phyloP scores from a whole-genome alignment of 1,139 yeast genomes.

The Zygotorulaspora mrakii region DNA sequence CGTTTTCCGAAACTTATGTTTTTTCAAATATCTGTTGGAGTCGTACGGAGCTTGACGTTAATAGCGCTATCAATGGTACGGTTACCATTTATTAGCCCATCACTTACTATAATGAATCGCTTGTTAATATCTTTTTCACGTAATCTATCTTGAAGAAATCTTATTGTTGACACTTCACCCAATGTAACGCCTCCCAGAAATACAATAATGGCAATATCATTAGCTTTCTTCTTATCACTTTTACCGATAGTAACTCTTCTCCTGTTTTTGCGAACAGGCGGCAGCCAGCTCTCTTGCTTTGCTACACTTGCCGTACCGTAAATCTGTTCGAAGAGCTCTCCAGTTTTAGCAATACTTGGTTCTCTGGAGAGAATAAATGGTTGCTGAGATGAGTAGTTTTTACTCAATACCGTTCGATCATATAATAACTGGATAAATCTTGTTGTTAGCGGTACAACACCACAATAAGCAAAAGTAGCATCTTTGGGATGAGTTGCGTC shows the following conservation, averaged over 20 bases:
- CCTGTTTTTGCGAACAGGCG: slow-evolving; percentile 21
- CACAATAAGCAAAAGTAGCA: slow-evolving; percentile 36
- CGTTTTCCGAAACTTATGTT: not conserved
- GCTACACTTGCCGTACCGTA: slow-evolving; percentile 21
- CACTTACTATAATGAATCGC: slow-evolving; percentile 31
- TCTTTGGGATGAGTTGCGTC: slow-evolving; percentile 22
- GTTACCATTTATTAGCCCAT: slow-evolving; percentile 23
- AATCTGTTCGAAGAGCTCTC: slow-evolving; percentile 26
- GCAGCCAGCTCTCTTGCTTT: slow-evolving; percentile 26
- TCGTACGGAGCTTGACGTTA: not conserved
- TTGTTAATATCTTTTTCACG: slow-evolving; percentile 27
- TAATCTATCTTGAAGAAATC: slow-evolving; percentile 24
- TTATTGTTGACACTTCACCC: slow-evolving; percentile 35
- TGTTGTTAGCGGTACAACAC: slow-evolving; percentile 34
- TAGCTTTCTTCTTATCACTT: slow-evolving; percentile 6
- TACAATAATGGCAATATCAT: slow-evolving; percentile 29
- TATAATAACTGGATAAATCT: slow-evolving; percentile 32
- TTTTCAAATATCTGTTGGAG: slow-evolving; percentile 1
- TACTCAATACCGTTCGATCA: slow-evolving; percentile 29
- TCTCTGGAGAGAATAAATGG: slow-evolving; percentile 32
- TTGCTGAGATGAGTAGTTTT: slow-evolving; percentile 31
- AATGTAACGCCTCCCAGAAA: slow-evolving; percentile 36
- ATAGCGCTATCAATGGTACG: slow-evolving; percentile 8
- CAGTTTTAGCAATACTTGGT: slow-evolving; percentile 25
- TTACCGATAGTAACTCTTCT: slow-evolving; percentile 10